Evolutionary conservation across 805 yeast species (phyloP), one percentile per base, ranked within the genome.

Genomic region (Starmerella floris): DNA sequence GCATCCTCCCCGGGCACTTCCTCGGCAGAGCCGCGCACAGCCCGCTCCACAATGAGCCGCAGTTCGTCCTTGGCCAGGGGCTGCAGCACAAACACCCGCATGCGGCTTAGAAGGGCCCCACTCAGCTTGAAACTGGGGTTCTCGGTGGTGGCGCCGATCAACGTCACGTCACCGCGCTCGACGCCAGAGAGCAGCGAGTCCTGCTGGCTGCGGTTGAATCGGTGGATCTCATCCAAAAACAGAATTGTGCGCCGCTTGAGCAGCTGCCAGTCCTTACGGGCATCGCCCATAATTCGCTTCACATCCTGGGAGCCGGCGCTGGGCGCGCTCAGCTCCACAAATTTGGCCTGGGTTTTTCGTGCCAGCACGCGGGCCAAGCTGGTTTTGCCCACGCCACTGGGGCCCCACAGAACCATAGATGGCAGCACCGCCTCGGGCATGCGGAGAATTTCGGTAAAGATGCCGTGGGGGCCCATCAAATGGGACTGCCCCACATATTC

Each of bases 111-210:
- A 27, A 91, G 64, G 0, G 97, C 96, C 42, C 79, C 74, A 46
- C 85, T 77, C 33, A 91, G 62, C 53, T 83, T 79, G 53, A 80
- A 79, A 37, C 81, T 76, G 3, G 96, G 95, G 57, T 91, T 91
- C 57, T 91, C 98, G 0, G 97, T 87, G 0, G 98, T 91, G n/a
- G 97, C 96, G 4, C 98, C 98, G 40, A 88, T 76, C 34, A 91
- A 67, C 1, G 77, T 74, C 35, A 87, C 74, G 41, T 75, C 75
- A 2, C 97, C 97, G 23, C 73, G 65, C 58, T 91, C 99, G 1
- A 88, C 79, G 48, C 74, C 77, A 0, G 94, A 91, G 31, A 91
- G 63, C 37, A 93, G 72, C 37, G 77, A 71, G 59, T 91, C 97
- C 59, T 91, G 98, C 56, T 91, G 98, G 0, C 76, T 67, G 46